These are phyloP conservation scores for Scheffersomyces stipitis DNA, from an alignment of 805 yeast species.

Conservation along the genomic window DNA sequence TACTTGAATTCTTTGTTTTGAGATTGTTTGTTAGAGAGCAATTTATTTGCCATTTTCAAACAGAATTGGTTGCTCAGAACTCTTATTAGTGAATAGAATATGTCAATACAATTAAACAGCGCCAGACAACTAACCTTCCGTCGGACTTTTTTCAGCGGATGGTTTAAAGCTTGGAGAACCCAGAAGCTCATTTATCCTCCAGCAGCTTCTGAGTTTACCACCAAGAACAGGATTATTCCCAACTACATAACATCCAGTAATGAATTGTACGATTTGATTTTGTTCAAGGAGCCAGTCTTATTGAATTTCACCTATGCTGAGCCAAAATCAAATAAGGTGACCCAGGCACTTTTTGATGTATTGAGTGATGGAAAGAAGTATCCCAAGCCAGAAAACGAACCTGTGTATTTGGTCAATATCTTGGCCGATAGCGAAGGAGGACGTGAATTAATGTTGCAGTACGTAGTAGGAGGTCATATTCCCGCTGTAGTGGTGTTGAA, in stretches of 20 bases:
- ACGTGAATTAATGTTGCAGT: conserved; percentile 55
- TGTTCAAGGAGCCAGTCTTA: conserved; percentile 60
- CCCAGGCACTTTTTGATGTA: conserved; percentile 55
- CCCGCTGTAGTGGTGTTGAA: conserved; percentile 69
- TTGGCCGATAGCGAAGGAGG: conserved; percentile 69
- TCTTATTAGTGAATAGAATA: too few relatives aligned
- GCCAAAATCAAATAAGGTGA: conserved; percentile 57
- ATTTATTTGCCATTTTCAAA: too few relatives aligned
- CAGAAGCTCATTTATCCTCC: conserved; percentile 43
- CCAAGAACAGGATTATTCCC: conserved; percentile 39
- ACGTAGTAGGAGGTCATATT: conserved; percentile 47
- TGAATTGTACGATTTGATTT: conserved; percentile 57
- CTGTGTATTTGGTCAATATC: conserved; percentile 65
- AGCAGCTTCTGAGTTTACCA: conserved; percentile 31
- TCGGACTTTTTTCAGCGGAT: conserved; percentile 7
- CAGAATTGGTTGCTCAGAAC: too few relatives aligned
- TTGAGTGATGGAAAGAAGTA: conserved; percentile 19
- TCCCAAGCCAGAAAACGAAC: conserved; percentile 28
- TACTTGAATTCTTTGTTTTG: too few relatives aligned
- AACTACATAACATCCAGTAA: conserved; percentile 49
- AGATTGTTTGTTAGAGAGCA: too few relatives aligned
- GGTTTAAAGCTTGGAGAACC: conserved; percentile 10
- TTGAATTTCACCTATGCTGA: conserved; percentile 76
- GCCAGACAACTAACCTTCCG: too few relatives aligned
- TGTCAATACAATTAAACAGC: too few relatives aligned